Percentiles rank a stretch among this genome's conserved stretches.
Evolutionary conservation across 768 basidiomycete genomes (phyloP).

Genomic region (Rhizopogon rudus): DNA sequence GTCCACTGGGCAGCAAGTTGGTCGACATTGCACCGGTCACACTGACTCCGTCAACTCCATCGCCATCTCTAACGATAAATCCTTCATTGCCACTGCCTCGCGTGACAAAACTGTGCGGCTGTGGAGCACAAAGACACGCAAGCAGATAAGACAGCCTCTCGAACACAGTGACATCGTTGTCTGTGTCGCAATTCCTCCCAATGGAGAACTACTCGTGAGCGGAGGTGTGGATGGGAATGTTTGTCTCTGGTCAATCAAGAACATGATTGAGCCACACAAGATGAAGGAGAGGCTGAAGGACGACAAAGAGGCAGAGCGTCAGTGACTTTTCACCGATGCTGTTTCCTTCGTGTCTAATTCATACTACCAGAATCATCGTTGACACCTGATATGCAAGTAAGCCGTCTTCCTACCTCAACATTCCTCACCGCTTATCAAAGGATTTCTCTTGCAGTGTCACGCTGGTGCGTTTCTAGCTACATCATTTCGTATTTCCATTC

Average conservation of each 20-base stretch:
- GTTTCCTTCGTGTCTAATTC: too few relatives aligned
- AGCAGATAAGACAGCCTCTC: constrained; percentile 14
- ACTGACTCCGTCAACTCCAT: constrained; percentile 24
- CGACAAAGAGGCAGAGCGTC: not conserved
- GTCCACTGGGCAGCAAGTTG: constrained; percentile 23
- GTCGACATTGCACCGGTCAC: constrained; percentile 24
- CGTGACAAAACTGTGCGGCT: constrained; percentile 24
- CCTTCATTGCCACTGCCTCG: constrained; percentile 27
- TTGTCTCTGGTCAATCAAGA: not conserved
- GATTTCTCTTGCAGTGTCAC: not conserved
- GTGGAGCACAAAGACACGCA: constrained; percentile 23
- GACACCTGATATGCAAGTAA: too few relatives aligned
- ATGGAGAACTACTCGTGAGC: constrained; percentile 21
- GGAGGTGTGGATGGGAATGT: constrained; percentile 19
- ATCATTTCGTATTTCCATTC: not conserved
- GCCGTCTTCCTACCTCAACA: too few relatives aligned
- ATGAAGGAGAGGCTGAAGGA: not conserved
- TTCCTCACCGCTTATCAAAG: too few relatives aligned
- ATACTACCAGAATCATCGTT: too few relatives aligned
- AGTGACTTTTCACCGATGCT: too few relatives aligned
- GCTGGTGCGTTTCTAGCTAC: not conserved
- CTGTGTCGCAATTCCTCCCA: constrained; percentile 25
- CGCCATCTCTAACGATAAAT: constrained; percentile 25
- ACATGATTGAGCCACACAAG: not conserved
- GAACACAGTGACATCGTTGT: constrained; percentile 23